These are phyloP conservation scores for Pulveroboletus ravenelii DNA, from an alignment of 768 basidiomycete genomes.

Conservation along the genomic window DNA sequence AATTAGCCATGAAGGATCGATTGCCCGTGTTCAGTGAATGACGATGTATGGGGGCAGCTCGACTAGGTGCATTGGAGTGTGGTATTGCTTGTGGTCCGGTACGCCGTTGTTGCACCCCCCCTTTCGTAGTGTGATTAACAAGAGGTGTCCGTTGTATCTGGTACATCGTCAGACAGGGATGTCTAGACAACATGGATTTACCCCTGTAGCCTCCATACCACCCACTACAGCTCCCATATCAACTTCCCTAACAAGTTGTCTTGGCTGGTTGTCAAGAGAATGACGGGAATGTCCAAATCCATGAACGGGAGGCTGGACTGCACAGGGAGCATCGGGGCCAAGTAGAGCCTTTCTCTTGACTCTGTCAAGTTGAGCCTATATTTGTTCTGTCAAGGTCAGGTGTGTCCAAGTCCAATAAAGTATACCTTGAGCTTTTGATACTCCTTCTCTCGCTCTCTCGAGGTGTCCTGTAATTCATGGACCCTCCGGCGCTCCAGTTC, in stretches of 20 bases:
- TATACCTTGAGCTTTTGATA: conserved; percentile 80
- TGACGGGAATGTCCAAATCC: conserved; percentile 14
- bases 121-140: conserved; percentile 41
- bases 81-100: conserved; percentile 27
- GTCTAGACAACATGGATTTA: conserved; percentile 21
- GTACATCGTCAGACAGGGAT: conserved; percentile 3
- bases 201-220: conserved; percentile 64
- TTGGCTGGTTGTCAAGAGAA: conserved; percentile 17
- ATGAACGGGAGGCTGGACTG: conserved; percentile 16
- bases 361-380: conserved; percentile 71
- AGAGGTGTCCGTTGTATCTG: conserved; percentile 72
- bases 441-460: conserved; percentile 77
- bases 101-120: conserved; percentile 30
- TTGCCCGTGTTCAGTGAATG: conserved; percentile 40
- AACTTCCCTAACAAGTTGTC: conserved; percentile 25
- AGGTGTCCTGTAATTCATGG: conserved; percentile 66
- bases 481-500: conserved; percentile 74
- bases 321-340: conserved; percentile 31
- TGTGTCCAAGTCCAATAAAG: not conserved
- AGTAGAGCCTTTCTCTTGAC: conserved; percentile 78
- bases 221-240: conserved; percentile 55
- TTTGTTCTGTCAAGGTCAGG: not conserved
- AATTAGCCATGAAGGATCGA: conserved; percentile 40
- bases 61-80: conserved; percentile 22
- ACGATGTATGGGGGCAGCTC: conserved; percentile 31